A percentile compares a stretch with the other conserved stretches of the same genome.
Evolutionary conservation across 768 basidiomycete species (phyloP).

Genomic region (Lepiota subincarnata): DNA sequence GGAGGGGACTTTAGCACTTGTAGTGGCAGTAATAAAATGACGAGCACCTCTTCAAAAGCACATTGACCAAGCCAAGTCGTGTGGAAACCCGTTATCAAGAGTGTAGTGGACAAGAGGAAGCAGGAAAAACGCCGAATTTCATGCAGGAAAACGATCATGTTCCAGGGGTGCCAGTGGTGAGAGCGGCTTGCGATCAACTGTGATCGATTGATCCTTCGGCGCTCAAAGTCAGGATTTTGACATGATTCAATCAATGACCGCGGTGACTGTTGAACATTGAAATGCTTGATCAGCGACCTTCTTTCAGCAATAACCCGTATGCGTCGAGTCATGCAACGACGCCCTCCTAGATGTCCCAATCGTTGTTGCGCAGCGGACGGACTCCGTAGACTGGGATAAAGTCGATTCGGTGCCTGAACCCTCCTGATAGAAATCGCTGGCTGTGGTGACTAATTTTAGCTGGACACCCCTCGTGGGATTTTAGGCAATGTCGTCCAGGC

Average conservation of each 20-base stretch:
- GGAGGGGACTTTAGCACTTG: neutral
- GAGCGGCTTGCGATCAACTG: too few relatives aligned
- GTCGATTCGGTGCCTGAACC: neutral
- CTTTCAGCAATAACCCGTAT: neutral
- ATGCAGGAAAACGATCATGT: neutral
- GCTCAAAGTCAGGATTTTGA: neutral
- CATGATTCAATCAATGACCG: neutral
- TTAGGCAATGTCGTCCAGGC: neutral
- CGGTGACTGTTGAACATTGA: neutral
- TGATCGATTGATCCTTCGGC: neutral
- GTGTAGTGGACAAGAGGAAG: too few relatives aligned
- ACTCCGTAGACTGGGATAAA: too few relatives aligned
- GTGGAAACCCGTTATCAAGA: too few relatives aligned
- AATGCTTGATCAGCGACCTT: neutral
- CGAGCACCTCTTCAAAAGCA: neutral
- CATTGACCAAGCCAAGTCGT: too few relatives aligned
- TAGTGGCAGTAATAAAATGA: neutral
- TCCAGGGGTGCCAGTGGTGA: neutral
- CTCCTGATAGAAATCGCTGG: neutral
- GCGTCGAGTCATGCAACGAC: neutral
- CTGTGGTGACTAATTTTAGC: conserved; percentile 8
- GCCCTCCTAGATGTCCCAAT: too few relatives aligned
- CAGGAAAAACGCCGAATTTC: too few relatives aligned
- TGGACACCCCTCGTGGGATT: neutral
- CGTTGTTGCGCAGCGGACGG: neutral